These are phyloP conservation scores for Calocera viscosa DNA, from an alignment of 768 basidiomycete species.

Conservation along the genomic window DNA sequence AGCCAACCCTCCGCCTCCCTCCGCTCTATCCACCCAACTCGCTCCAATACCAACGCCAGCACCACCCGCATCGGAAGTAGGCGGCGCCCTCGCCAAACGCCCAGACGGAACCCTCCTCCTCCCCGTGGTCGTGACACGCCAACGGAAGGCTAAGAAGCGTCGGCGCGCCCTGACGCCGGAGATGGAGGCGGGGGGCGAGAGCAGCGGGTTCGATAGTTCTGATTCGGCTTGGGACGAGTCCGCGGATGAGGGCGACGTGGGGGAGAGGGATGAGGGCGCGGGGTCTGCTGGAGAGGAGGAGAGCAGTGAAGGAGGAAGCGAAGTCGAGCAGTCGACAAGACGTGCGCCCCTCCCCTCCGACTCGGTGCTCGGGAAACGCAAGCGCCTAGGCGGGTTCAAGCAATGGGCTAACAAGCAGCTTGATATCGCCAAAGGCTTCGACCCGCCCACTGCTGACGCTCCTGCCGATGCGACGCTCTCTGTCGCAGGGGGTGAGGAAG, in stretches of 20 bases:
- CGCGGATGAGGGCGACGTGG: conserved; percentile 20
- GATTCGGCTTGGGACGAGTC: conserved; percentile 51
- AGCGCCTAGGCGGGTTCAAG: conserved; percentile 52
- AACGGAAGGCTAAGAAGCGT: conserved; percentile 37
- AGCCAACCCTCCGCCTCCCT: conserved; percentile 20
- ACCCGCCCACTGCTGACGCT: conserved; percentile 15
- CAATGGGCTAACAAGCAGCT: conserved; percentile 79
- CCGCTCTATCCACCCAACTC: background rate
- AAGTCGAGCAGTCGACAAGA: conserved; percentile 21
- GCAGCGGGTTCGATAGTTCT: conserved; percentile 66
- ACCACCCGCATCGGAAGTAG: conserved; percentile 30
- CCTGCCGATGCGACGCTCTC: conserved; percentile 19
- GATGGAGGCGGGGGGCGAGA: conserved; percentile 32
- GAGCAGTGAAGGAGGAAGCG: conserved; percentile 11
- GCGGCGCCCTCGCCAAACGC: conserved; percentile 55
- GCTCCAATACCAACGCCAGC: no score
- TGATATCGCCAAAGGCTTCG: conserved; percentile 36
- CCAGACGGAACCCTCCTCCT: conserved; percentile 46
- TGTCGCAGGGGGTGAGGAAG: conserved; percentile 32
- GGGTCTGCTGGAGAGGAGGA: conserved; percentile 19
- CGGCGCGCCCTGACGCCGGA: conserved; percentile 24
- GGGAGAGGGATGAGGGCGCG: conserved; percentile 10
- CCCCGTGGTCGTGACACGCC: conserved; percentile 38
- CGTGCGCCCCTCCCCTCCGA: conserved; percentile 17
- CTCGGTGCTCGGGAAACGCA: conserved; percentile 21